Percentiles rank a stretch among this genome's conserved stretches.
Evolutionary conservation across 1,139 yeast genomes (phyloP).

Genomic region (Citeromyces hawaiiensis): DNA sequence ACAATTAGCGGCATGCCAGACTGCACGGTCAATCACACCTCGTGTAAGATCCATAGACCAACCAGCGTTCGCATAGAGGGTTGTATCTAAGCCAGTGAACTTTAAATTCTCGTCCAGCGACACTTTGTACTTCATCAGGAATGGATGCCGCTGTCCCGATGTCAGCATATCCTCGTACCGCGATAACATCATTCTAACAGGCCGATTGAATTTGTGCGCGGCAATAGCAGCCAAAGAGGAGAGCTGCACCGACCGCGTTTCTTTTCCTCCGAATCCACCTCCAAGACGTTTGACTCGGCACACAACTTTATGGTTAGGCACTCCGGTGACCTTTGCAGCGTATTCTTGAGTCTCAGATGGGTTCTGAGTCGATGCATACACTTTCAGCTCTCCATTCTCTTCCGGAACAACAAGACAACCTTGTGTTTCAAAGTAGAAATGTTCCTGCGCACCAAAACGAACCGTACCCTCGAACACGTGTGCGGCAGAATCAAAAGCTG

Average conservation of each 20-base stretch:
- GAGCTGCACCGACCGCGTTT: slow-evolving; percentile 25
- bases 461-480: slow-evolving; percentile 22
- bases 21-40: slow-evolving; percentile 31
- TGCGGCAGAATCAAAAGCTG: slow-evolving; percentile 20
- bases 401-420: slow-evolving; percentile 27
- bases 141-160: slow-evolving; percentile 32
- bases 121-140: slow-evolving; percentile 25
- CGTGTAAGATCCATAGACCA: slow-evolving; percentile 30
- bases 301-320: slow-evolving; percentile 24
- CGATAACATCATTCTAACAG: slow-evolving; percentile 24
- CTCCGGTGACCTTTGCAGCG: slow-evolving; percentile 25
- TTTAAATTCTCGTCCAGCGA: slow-evolving; percentile 23
- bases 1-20: slow-evolving; percentile 26
- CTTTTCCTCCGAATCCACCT: slow-evolving; percentile 56
- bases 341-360: slow-evolving; percentile 26
- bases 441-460: slow-evolving; percentile 31
- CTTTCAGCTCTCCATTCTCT: slow-evolving; percentile 28
- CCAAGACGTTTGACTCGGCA: slow-evolving; percentile 34
- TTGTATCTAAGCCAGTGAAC: slow-evolving; percentile 22
- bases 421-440: slow-evolving; percentile 30
- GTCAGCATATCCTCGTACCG: slow-evolving; percentile 28
- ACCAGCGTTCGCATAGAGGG: slow-evolving; percentile 28
- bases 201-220: slow-evolving; percentile 28
- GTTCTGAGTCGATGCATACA: slow-evolving; percentile 26
- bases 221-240: slow-evolving; percentile 41